phyloP scores from a whole-genome alignment of 2,329 filamentous ascomycete genomes.

The Aspergillus japonicus region DNA sequence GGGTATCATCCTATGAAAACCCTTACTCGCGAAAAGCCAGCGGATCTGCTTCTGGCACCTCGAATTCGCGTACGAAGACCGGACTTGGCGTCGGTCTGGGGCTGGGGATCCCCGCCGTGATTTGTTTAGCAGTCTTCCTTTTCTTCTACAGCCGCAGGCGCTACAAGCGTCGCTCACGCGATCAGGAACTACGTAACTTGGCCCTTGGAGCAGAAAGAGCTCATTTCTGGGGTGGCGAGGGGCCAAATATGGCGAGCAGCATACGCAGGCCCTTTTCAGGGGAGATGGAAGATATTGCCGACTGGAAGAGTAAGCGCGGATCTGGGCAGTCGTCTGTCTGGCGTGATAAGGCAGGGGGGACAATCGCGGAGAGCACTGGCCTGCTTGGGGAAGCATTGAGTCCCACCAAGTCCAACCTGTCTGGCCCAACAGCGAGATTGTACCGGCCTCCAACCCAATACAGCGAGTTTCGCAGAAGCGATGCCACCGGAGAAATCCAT shows the following conservation, averaged over 20 bases:
- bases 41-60: constrained; percentile 22
- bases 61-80: constrained; percentile 45
- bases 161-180: constrained; percentile 44
- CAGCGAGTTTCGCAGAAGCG: constrained; percentile 50
- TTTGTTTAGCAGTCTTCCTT: constrained; percentile 49
- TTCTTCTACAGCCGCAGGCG: constrained; percentile 54
- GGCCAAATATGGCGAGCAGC: constrained; percentile 41
- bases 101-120: constrained; percentile 57
- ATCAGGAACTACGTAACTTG: constrained; percentile 56
- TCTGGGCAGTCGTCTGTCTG: constrained; percentile 23
- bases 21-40: constrained; percentile 27
- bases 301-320: constrained; percentile 29
- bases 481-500: constrained; percentile 57
- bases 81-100: constrained; percentile 66
- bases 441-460: constrained; percentile 45
- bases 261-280: constrained; percentile 31
- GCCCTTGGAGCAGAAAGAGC: constrained; percentile 52
- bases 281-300: constrained; percentile 19
- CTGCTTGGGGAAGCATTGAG: constrained; percentile 42
- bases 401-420: constrained; percentile 40
- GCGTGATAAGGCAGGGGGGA: constrained; percentile 27
- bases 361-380: constrained; percentile 43
- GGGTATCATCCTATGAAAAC: constrained; percentile 58
- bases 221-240: constrained; percentile 40
- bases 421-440: constrained; percentile 38